Base-by-base conservation (phyloP, 1,139 yeast species). In the Candida sp. region DNA sequence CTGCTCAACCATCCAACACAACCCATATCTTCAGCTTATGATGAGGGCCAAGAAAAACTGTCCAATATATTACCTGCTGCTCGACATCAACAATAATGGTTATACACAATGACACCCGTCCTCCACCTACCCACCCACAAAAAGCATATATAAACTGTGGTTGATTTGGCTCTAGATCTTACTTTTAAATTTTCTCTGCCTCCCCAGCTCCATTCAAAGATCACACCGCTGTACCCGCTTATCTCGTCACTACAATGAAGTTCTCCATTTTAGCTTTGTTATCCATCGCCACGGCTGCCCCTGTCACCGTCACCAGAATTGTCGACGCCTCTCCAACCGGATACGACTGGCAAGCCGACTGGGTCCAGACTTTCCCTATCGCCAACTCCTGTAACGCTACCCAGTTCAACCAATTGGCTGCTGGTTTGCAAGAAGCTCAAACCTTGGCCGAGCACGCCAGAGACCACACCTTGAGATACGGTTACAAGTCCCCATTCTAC, bases 361-460 rank as follows among this genome's bases (percentile, higher is more conserved):
- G 63, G 63, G 50, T 53, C 22, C 54, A 53, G 23, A 50, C 48
- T 22, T 60, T 53, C 51, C 58, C 58, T 25, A 62, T 63, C 40
- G 66, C 62, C 48, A 32, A 49, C 5, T 63, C 65, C 8, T 63
- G 68, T 51, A 63, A 63, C 44, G 53, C 54, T 26, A 58, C 63
- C 22, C 60, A 63, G 50, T 57, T 48, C 45, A 62, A 63, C 39
- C 66, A 63, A 49, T 52, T 63, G 32, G 37, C 52, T 23, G 45
- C 44, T 17, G 68, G 56, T 23, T 53, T 63, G 23, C 50, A 55
- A 44, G 66, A 64, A 49, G 53, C 63, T 23, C 54, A 60, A 46
- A 27, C 40, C 6, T 49, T 63, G 31, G 64, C 69, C 35, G 54
- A 56, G 3, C 70, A 66, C 44, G 70, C 69, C 28, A 65, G 58